These are phyloP conservation scores for Pseudopithomyces maydicus DNA, from an alignment of 2,329 filamentous ascomycete species.

Conservation along the genomic window DNA sequence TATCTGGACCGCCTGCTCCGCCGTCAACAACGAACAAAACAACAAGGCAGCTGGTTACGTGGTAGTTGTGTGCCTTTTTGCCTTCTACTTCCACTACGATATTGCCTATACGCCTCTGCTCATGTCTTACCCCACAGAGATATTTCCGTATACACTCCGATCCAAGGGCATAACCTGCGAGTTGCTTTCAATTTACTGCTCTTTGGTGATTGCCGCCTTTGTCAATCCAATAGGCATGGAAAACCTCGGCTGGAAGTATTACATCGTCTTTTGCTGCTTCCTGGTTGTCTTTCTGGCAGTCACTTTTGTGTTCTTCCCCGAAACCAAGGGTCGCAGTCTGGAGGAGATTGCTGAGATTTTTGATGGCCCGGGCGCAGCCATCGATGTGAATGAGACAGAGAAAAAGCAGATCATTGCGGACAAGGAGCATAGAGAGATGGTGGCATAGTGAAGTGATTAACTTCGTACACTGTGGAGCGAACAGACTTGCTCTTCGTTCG, in stretches of 20 bases:
- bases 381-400: not conserved
- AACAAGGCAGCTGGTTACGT: slow-evolving; percentile 7
- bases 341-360: slow-evolving; percentile 62
- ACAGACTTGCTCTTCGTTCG: no score
- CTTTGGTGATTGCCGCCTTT: slow-evolving; percentile 51
- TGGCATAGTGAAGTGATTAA: not conserved
- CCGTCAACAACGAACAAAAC: slow-evolving; percentile 17
- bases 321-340: not conserved
- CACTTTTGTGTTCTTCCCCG: slow-evolving; percentile 62
- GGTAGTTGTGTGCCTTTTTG: slow-evolving; percentile 14
- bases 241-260: slow-evolving; percentile 11
- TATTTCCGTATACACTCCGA: slow-evolving; percentile 36
- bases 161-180: slow-evolving; percentile 25
- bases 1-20: slow-evolving; percentile 48
- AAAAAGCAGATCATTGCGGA: not conserved
- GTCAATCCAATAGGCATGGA: slow-evolving; percentile 22
- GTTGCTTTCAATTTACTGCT: slow-evolving; percentile 49
- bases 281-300: slow-evolving; percentile 58
- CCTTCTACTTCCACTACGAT: slow-evolving; percentile 13
- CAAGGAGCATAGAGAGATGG: slow-evolving; percentile 1
- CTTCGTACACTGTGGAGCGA: no score
- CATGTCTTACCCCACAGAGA: slow-evolving; percentile 36
- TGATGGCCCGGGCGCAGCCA: slow-evolving; percentile 6
- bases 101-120: slow-evolving; percentile 41
- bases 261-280: slow-evolving; percentile 54